A percentile compares a stretch with the other conserved stretches of the same genome.
phyloP scores from a whole-genome alignment of 805 yeast species.

The Wickerhamiella allomyrinae region DNA sequence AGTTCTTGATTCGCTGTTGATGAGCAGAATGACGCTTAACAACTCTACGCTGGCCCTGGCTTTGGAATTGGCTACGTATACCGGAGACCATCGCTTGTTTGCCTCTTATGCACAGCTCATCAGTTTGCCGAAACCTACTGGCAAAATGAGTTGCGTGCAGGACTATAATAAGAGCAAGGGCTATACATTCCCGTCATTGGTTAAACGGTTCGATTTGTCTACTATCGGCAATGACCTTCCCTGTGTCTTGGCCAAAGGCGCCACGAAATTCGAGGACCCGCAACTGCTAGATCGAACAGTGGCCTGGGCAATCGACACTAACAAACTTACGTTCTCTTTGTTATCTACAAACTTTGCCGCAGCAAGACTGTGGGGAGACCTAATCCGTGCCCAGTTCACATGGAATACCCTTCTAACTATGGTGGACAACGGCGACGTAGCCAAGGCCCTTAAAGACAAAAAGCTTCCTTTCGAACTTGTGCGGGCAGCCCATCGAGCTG shows the following conservation, averaged over 20 bases:
- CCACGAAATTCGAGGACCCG: neutral
- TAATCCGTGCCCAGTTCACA: conserved; percentile 4
- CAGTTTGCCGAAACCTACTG: neutral
- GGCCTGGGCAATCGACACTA: conserved; percentile 2
- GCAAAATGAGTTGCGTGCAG: neutral
- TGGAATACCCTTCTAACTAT: neutral
- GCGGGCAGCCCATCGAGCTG: too few species aligned
- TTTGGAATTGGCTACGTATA: conserved; percentile 8
- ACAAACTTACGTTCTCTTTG: neutral
- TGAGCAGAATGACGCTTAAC: conserved; percentile 12
- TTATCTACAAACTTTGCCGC: conserved; percentile 1
- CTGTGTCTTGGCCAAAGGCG: conserved; percentile 1
- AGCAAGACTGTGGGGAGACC: conserved; percentile 1
- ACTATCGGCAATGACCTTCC: conserved; percentile 1
- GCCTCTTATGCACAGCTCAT: conserved; percentile 1
- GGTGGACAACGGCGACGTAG: neutral
- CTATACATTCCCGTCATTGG: neutral
- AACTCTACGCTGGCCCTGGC: conserved; percentile 10
- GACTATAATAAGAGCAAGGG: neutral
- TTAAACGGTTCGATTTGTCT: neutral
- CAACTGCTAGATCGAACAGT: conserved; percentile 3
- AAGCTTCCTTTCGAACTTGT: too few species aligned
- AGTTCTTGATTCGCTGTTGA: conserved; percentile 18
- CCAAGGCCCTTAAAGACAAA: neutral
- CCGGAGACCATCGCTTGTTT: conserved; percentile 6